Base-by-base conservation (phyloP, 441 rosid genomes). In the Populus hybrid region DNA sequence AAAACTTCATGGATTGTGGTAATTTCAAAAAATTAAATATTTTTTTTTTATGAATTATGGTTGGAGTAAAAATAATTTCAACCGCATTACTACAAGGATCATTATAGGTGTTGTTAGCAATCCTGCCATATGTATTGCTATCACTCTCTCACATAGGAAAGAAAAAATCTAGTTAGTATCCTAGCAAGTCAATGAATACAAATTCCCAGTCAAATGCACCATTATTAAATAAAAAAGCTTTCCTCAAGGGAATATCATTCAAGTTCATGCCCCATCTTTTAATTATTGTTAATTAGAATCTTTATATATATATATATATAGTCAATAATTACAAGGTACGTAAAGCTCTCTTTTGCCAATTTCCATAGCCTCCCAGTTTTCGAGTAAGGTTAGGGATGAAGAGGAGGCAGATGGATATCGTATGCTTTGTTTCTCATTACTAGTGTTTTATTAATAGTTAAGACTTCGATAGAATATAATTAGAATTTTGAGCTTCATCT, bases 231-330 rank as follows among this genome's bases (percentile, higher is more conserved):
- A 26, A 26, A 59, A 59, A 73, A 28, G 10, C 21, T 72, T 59
- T 35, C 38, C 38, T 72, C 24, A 72, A 72, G 65, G 20, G 74
- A 73, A 61, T 61, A 64, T 35, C 26, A 63, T 30, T 73, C 34
- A 6, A 73, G 21, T 10, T 14, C 50, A 40, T 34, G 76, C n/a
- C 23, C 38, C n/a, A 20, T 59, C 11, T 14, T 71, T 57, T 28
- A 73, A 59, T 28, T 57, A 3, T 23, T 16, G 23, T 30, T 28
- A 28, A 54, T 50, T 20, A 72, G 20, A n/a, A 42, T n/a, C n/a
- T 20, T 8, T n/a, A 63, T 63, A 63, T 16, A 35, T 35, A 35
- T 34, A 38, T 40, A 40, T 6, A 10, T 26, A 26, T 26, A 2
- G 14, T 40, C 12, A 40, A 10, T 40, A 40, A 40, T 40, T 10